Evolutionary conservation across 1,139 yeast genomes (phyloP), one percentile per base, ranked within the genome.

Genomic region (Protomyces pachydermus): DNA sequence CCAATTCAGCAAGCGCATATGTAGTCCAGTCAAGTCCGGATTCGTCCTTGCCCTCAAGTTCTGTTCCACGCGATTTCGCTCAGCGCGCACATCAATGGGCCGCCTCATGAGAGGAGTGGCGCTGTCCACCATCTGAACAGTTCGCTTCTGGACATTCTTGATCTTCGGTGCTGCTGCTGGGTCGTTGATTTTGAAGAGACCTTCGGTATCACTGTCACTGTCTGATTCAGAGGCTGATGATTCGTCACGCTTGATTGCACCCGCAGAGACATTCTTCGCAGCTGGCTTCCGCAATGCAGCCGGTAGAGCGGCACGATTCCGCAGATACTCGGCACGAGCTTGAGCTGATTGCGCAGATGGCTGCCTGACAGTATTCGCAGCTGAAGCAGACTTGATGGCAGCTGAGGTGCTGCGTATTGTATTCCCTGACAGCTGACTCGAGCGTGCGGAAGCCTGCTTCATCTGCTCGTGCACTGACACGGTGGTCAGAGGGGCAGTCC

Each of bases 31-130:
- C 72, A 90, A 75, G 71, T 86, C 89, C 23, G 91, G 91, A 72
- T 87, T 86, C 65, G 93, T 78, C 69, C 98, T 81, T 69, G 82
- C 78, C 68, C 95, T 82, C 93, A 90, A 88, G 66, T 86, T 79
- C 68, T 87, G 87, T 72, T 87, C 93, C 52, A 86, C 93, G 56
- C 80, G 76, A 68, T 86, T 86, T 65, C 81, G 82, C 18, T 56
- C 65, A 3, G 37, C 52, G n/a, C 76, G 77, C 3, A 65, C 61
- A 37, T 67, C 66, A 42, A 42, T 42, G 3, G 48, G 48, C n/a
- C 62, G 42, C 63, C 68, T 39, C 20, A 50, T 2, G 67, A 69
- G 25, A 68, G 67, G n/a, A 1, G 20, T n/a, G 56, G 56, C 34
- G 61, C 57, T 3, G 35, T 63, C 37, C 51, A 56, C 3, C 56